These are phyloP conservation scores for Mucor velutinosus DNA, from an alignment of 371 early-diverging fungal species.

Conservation along the genomic window DNA sequence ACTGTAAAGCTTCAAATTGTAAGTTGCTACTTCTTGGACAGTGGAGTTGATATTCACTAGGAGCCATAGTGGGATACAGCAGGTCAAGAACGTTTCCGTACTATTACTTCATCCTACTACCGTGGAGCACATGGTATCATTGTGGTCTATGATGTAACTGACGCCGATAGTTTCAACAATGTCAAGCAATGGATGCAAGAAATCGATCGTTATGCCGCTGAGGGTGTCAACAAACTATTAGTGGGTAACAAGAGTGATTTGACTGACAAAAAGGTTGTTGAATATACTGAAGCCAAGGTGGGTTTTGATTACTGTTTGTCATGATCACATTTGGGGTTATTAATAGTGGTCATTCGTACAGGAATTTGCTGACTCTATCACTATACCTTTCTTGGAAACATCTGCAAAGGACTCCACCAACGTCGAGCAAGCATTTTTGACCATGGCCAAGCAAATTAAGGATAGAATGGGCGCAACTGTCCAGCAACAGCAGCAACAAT, in stretches of 20 bases:
- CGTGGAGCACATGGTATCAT: slow-evolving; percentile 99
- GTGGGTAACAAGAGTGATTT: slow-evolving; percentile 99
- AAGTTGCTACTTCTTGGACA: slow-evolving; percentile 27
- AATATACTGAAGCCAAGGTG: slow-evolving; percentile 66
- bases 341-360: background rate
- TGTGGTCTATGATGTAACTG: slow-evolving; percentile 98
- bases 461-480: slow-evolving; percentile 59
- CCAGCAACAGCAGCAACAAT: slow-evolving; percentile 8
- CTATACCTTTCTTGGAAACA: slow-evolving; percentile 93
- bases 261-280: slow-evolving; percentile 83
- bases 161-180: slow-evolving; percentile 92
- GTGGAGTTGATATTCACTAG: background rate
- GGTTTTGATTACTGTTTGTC: background rate
- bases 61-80: slow-evolving; percentile 94
- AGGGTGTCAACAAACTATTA: slow-evolving; percentile 92
- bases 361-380: slow-evolving; percentile 86
- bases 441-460: slow-evolving; percentile 88
- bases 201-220: slow-evolving; percentile 73
- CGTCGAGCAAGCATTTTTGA: slow-evolving; percentile 96
- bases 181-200: slow-evolving; percentile 97
- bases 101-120: slow-evolving; percentile 99
- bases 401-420: slow-evolving; percentile 93
- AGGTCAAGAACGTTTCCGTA: slow-evolving; percentile 99
- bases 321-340: too few relatives aligned
- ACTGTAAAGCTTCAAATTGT: slow-evolving; percentile 98